Evolutionary conservation across 1,139 yeast genomes (phyloP).

Genomic region (Candida smagusa): DNA sequence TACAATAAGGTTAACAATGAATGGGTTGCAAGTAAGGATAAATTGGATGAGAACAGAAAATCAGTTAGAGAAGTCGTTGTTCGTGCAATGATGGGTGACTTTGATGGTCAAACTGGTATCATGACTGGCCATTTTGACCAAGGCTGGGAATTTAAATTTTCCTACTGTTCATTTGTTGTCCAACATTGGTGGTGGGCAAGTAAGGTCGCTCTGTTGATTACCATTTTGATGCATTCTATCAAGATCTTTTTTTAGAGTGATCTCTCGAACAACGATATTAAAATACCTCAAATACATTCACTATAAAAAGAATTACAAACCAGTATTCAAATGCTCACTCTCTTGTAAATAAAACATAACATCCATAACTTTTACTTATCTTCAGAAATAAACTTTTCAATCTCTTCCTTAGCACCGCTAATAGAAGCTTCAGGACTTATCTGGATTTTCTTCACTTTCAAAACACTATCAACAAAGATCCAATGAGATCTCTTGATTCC

Average conservation of each 20-base stretch:
- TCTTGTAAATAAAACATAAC: too few species aligned
- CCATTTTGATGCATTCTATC: conserved; percentile 39
- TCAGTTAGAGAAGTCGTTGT: conserved; percentile 78
- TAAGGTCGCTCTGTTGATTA: conserved; percentile 50
- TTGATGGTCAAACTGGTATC: conserved; percentile 83
- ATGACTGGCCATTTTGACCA: conserved; percentile 62
- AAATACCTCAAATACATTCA: background rate
- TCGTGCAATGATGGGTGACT: conserved; percentile 94
- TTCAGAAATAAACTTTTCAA: conserved; percentile 31
- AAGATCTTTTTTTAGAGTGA: conserved; percentile 9
- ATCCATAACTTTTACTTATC: conserved; percentile 5
- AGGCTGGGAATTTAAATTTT: conserved; percentile 65
- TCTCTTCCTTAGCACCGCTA: conserved; percentile 56
- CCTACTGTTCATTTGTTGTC: conserved; percentile 75
- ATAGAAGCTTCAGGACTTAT: conserved; percentile 81
- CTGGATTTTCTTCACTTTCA: conserved; percentile 60
- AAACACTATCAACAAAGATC: conserved; percentile 76
- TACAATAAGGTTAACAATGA: conserved; percentile 45
- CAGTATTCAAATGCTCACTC: too few species aligned
- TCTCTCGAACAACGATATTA: too few species aligned
- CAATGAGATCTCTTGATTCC: conserved; percentile 88
- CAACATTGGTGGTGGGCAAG: conserved; percentile 97
- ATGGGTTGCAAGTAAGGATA: conserved; percentile 59
- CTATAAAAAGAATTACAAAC: background rate
- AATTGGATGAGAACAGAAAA: conserved; percentile 20